phyloP scores from a whole-genome alignment of 495 filamentous ascomycete genomes.

The Opeltia flavorubescens region DNA sequence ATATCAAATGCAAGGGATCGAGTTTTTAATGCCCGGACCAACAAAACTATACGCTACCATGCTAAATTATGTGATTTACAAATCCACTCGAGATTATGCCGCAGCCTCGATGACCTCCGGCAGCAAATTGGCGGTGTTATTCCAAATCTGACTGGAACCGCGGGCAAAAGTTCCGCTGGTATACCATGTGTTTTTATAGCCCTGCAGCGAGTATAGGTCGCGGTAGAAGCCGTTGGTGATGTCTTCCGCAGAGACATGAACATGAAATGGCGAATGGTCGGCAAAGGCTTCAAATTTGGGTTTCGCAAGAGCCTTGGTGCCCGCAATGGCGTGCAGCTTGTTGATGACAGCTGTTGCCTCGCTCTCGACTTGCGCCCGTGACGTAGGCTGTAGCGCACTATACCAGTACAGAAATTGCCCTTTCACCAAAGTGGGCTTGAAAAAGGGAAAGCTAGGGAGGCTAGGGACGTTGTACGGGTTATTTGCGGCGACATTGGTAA shows the following conservation, averaged over 20 bases:
- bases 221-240: constrained; percentile 36
- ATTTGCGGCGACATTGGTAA: constrained; percentile 19
- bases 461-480: constrained; percentile 19
- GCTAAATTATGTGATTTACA: too few relatives aligned
- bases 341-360: constrained; percentile 8
- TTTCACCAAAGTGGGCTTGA: constrained; percentile 12
- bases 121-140: too few relatives aligned
- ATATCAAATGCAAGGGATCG: too few relatives aligned
- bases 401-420: constrained; percentile 11
- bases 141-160: too few relatives aligned
- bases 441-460: constrained; percentile 16
- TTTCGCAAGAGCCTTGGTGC: background rate
- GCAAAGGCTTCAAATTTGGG: constrained; percentile 17
- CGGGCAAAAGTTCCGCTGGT: too few relatives aligned
- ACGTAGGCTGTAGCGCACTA: background rate
- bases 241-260: constrained; percentile 19
- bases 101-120: too few relatives aligned
- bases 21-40: too few relatives aligned
- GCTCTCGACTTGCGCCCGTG: constrained; percentile 11
- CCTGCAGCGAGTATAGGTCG: constrained; percentile 35
- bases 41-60: too few relatives aligned
- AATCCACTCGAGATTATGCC: too few relatives aligned
- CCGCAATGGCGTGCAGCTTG: constrained; percentile 12
- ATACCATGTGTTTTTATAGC: constrained; percentile 35
- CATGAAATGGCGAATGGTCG: constrained; percentile 19